Base-by-base conservation (phyloP, 2,329 filamentous ascomycete genomes). In the Talaromyces sp. region DNA sequence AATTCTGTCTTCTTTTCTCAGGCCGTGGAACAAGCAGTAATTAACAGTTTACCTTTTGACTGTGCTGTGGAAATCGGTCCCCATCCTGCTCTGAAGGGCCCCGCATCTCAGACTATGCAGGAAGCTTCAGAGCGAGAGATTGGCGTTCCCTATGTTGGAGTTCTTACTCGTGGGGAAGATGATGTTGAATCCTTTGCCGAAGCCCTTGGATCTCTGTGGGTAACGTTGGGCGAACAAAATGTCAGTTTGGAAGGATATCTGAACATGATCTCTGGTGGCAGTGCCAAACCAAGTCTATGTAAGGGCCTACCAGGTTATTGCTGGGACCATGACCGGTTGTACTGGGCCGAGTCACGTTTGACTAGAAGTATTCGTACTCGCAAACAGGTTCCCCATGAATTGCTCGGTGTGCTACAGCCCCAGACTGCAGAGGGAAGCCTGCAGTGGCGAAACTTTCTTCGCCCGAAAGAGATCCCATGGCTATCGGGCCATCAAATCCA, bases 1-100 rank as follows among this genome's bases (percentile, higher is more conserved):
- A 60, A 63, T 2, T 63, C 72, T 5, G 71, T 76, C 13, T 61
- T 67, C 2, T 76, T 74, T 60, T 63, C 63, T n/a, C 51, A 63
- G 17, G 67, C 66, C 5, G 25, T 59, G 48, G 37, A 58, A 60
- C 35, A 53, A 15, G 15, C 36, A 10, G 28, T 11, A 13, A 28
- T 36, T 13, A 36, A 36, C 8, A n/a, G 41, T n/a, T 25, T 31
- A 36, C 19, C 22, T 41, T 4, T 53, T 10, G 36, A 53, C 31
- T 13, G 28, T 15, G n/a, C 40, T 28, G 40, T 64, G 17, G 70
- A 73, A 40, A 57, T 71, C 5, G 71, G 71, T 1, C 69, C 72
- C 10, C 70, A 73, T 56, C 22, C 22, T 19, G 19, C 22, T 9
- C 40, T 43, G 22, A 19, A 19, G 1, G 40, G 40, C 22, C 40